Evolutionary conservation across 371 early-diverging fungal genomes (phyloP), one percentile per base, ranked within the genome.

Genomic region (Circinella minor): DNA sequence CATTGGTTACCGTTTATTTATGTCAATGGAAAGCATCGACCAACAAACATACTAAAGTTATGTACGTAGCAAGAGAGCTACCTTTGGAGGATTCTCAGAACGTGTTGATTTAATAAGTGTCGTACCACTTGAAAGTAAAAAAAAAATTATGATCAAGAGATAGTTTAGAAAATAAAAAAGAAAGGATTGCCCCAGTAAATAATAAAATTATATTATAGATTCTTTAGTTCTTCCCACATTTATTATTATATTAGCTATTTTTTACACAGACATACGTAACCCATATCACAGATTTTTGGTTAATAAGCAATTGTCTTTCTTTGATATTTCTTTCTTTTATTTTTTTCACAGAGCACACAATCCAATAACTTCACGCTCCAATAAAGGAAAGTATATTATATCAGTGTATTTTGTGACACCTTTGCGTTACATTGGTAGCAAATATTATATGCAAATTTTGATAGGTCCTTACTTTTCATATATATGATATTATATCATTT

Each of bases 31-130:
- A 43, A 6, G 43, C 43, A 43, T 43, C 11, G 43, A 43, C 11
- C 43, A 43, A 9, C 11, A 9, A 43, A 6, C 43, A 11, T 43
- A 18, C 15, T 15, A n/a, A 54, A n/a, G 54, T 54, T 54, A 54
- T n/a, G 8, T 15, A 18, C 3, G 54, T 18, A 15, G 6, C 17
- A 18, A 15, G 54, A 54, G 4, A 11, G 64, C 46, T 63, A 36
- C 64, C 64, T 63, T 63, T 63, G 48, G 20, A 39, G 64, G 64
- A 36, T n/a, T 46, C 17, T 47, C 34, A 49, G 49, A 63, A 63
- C 64, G 64, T 63, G 64, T 43, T 43, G 36, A 27, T 20, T 27
- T 20, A 18, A 63, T 63, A 63, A 39, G 34, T 20, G 34, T 63
- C 64, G 64, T 63, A 46, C 64, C 27, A 63, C 64, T 63, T 15